Conservation (phyloP, 1,284 basidiomycete genomes). For the Irpex lacteus region DNA sequence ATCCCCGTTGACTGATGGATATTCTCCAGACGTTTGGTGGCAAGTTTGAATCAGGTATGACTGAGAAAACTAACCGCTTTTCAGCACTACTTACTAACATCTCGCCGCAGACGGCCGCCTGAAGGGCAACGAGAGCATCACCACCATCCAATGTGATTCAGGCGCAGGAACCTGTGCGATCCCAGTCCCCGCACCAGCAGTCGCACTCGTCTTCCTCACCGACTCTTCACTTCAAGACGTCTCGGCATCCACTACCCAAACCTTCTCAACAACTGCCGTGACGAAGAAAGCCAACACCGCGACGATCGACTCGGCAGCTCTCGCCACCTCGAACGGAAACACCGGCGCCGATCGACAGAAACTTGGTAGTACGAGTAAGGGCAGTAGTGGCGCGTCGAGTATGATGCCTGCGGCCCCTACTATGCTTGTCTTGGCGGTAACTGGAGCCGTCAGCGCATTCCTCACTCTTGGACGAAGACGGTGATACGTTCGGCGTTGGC, state of each 20-base stretch:
- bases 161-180: slow-evolving; percentile 41
- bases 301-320: slow-evolving; percentile 27
- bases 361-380: slow-evolving; percentile 32
- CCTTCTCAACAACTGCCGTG: slow-evolving; percentile 37
- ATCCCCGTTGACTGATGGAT: not conserved
- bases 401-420: slow-evolving; percentile 16
- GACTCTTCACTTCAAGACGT: slow-evolving; percentile 33
- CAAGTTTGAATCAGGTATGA: slow-evolving; percentile 46
- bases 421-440: slow-evolving; percentile 11
- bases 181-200: slow-evolving; percentile 48
- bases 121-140: slow-evolving; percentile 36
- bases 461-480: not conserved
- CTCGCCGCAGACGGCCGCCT: slow-evolving; percentile 44
- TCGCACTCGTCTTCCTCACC: slow-evolving; percentile 54
- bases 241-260: slow-evolving; percentile 29
- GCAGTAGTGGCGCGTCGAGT: slow-evolving; percentile 23
- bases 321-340: slow-evolving; percentile 34
- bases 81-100: not conserved
- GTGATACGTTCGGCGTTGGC: not conserved
- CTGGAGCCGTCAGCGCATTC: not conserved
- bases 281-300: slow-evolving; percentile 26
- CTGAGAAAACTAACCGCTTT: not conserved
- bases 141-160: slow-evolving; percentile 42
- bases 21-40: slow-evolving; percentile 61
- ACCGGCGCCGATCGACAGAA: slow-evolving; percentile 20